Evolutionary conservation across 148 eudicot genomes (phyloP).

Genomic region (Camellia granthamiana): DNA sequence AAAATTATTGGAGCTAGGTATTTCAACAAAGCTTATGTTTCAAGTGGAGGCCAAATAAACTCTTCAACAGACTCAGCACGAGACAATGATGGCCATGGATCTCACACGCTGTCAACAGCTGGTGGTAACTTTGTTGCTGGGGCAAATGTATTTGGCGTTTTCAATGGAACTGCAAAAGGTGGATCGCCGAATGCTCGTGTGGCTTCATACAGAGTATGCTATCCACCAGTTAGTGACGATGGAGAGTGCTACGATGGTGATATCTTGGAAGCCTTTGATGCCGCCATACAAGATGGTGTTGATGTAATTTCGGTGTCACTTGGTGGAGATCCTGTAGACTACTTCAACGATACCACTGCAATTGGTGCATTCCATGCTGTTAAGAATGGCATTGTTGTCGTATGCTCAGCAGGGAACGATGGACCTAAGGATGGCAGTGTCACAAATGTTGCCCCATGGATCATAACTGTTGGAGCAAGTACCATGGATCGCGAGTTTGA

Average conservation of each 20-base stretch:
- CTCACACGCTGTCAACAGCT: slow-evolving; percentile 75
- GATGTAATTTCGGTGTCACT: slow-evolving; percentile 60
- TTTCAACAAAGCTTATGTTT: slow-evolving; percentile 39
- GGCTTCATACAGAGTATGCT: slow-evolving; percentile 73
- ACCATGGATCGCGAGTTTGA: slow-evolving; percentile 53
- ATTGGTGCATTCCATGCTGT: slow-evolving; percentile 65
- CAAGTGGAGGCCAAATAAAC: not conserved
- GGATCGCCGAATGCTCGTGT: slow-evolving; percentile 76
- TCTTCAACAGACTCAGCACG: slow-evolving; percentile 29
- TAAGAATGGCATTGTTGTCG: slow-evolving; percentile 44
- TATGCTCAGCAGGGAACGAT: slow-evolving; percentile 62
- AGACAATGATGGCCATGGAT: slow-evolving; percentile 63
- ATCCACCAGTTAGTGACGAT: slow-evolving; percentile 20
- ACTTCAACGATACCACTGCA: slow-evolving; percentile 37
- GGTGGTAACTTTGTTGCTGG: slow-evolving; percentile 60
- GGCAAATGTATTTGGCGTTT: slow-evolving; percentile 36
- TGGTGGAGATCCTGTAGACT: slow-evolving; percentile 37
- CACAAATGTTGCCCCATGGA: slow-evolving; percentile 66
- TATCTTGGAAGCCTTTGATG: slow-evolving; percentile 51
- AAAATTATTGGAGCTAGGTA: slow-evolving; percentile 73
- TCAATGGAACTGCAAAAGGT: slow-evolving; percentile 65
- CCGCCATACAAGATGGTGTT: slow-evolving; percentile 64
- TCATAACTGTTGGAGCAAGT: slow-evolving; percentile 73
- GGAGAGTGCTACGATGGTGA: slow-evolving; percentile 47
- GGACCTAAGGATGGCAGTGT: slow-evolving; percentile 45